A percentile compares a stretch with the other conserved stretches of the same genome.
These are phyloP conservation scores for Colletotrichum simmondsii DNA, from an alignment of 2,329 filamentous ascomycete species.

Conservation along the genomic window DNA sequence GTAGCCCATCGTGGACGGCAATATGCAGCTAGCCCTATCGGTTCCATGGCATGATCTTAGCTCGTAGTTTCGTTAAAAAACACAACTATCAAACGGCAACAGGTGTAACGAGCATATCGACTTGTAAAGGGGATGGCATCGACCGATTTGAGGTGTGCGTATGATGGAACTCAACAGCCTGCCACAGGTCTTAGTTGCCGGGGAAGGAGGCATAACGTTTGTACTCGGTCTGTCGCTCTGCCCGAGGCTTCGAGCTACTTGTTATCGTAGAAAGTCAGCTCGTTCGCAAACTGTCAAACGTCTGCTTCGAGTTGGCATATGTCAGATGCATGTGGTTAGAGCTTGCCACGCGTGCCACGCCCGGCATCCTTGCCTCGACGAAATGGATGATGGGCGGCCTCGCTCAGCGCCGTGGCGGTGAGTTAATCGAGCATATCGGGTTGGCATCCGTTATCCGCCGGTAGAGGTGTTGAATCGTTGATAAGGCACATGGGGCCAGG, in stretches of 20 bases:
- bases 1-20: too few species aligned
- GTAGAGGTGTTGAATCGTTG: background rate
- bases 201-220: background rate
- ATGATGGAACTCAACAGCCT: too few species aligned
- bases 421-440: conserved; percentile 6
- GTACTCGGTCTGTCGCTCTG: background rate
- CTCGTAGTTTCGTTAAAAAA: too few species aligned
- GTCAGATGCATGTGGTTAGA: background rate
- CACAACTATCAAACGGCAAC: too few species aligned
- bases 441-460: background rate
- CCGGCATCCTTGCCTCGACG: too few species aligned
- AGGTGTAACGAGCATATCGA: too few species aligned
- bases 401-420: conserved; percentile 14
- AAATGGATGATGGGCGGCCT: background rate
- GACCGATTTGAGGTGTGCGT: too few species aligned
- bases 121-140: too few species aligned
- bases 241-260: too few species aligned
- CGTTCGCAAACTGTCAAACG: background rate
- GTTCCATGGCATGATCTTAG: too few species aligned
- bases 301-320: background rate
- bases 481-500: background rate
- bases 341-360: background rate
- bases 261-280: background rate
- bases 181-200: too few species aligned
- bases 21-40: too few species aligned